phyloP scores from a whole-genome alignment of 2,329 filamentous ascomycete species.

The Penicillium occitanis region DNA sequence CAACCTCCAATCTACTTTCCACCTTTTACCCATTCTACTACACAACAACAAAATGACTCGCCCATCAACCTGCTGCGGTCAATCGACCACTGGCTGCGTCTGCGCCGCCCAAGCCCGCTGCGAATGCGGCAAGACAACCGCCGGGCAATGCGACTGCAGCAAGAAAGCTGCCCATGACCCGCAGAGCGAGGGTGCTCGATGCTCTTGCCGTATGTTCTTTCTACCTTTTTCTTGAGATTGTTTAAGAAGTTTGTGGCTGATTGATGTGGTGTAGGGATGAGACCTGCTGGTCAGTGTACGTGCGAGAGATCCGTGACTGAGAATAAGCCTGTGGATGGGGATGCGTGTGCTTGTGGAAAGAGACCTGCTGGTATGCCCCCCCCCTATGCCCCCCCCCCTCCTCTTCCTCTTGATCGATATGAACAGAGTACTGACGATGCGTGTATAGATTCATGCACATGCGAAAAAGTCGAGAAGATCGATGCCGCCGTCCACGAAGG shows the following conservation, averaged over 20 bases:
- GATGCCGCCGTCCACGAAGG: slow-evolving; percentile 48
- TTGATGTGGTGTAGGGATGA: slow-evolving; percentile 52
- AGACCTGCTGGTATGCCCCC: slow-evolving; percentile 63
- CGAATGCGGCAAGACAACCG: slow-evolving; percentile 86
- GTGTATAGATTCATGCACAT: slow-evolving; percentile 68
- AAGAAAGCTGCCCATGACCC: slow-evolving; percentile 73
- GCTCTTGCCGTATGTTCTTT: slow-evolving; percentile 68
- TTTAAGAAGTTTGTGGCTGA: slow-evolving; percentile 14
- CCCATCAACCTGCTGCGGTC: slow-evolving; percentile 58
- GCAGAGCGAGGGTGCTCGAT: slow-evolving; percentile 67
- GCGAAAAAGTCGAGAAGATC: slow-evolving; percentile 68
- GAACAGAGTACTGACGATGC: not conserved
- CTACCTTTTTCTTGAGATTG: not conserved
- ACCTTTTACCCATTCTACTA: not conserved
- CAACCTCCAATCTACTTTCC: not conserved
- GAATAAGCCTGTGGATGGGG: slow-evolving; percentile 62
- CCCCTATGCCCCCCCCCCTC: too few species aligned
- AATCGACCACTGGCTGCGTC: slow-evolving; percentile 55
- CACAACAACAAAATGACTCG: slow-evolving; percentile 17
- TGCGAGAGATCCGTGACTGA: slow-evolving; percentile 71
- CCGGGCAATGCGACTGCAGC: slow-evolving; percentile 81
- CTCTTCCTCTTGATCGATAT: not conserved
- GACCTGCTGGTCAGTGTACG: slow-evolving; percentile 76
- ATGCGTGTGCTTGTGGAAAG: slow-evolving; percentile 74
- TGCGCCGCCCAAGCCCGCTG: slow-evolving; percentile 64